These are phyloP conservation scores for Biscogniauxia marginata DNA, from an alignment of 2,329 filamentous ascomycete genomes.

Conservation along the genomic window DNA sequence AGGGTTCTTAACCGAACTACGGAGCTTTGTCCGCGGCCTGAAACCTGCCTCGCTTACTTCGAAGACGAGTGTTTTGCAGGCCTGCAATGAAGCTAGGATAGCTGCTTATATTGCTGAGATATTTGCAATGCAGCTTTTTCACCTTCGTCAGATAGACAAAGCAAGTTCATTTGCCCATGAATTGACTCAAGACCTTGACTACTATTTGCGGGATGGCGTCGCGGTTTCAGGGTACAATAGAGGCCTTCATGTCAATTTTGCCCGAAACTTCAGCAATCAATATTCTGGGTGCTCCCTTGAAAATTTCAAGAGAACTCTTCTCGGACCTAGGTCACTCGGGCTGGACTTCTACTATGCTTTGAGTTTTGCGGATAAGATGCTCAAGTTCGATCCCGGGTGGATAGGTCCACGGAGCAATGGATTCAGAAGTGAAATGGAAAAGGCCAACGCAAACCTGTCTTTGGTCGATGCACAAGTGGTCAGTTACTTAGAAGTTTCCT, in stretches of 20 bases:
- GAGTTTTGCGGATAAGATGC: slow-evolving; percentile 69
- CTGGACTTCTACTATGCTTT: slow-evolving; percentile 82
- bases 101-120: slow-evolving; percentile 84
- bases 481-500: slow-evolving; percentile 44
- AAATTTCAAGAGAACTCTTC: slow-evolving; percentile 74
- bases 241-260: slow-evolving; percentile 82
- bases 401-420: slow-evolving; percentile 65
- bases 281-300: slow-evolving; percentile 73
- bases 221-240: slow-evolving; percentile 80
- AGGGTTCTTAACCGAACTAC: slow-evolving; percentile 69
- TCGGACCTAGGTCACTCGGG: slow-evolving; percentile 67
- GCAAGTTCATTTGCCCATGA: slow-evolving; percentile 64
- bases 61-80: slow-evolving; percentile 54
- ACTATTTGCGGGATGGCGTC: slow-evolving; percentile 76
- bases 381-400: slow-evolving; percentile 79
- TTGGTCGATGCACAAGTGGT: slow-evolving; percentile 89
- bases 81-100: slow-evolving; percentile 65
- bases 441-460: slow-evolving; percentile 87
- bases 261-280: slow-evolving; percentile 76
- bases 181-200: slow-evolving; percentile 72
- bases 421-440: slow-evolving; percentile 78
- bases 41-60: slow-evolving; percentile 50
- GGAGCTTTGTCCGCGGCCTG: slow-evolving; percentile 65
- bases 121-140: slow-evolving; percentile 86
- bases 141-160: slow-evolving; percentile 74